Base-by-base conservation (phyloP, 495 filamentous ascomycete species). In the Neurospora discreta region DNA sequence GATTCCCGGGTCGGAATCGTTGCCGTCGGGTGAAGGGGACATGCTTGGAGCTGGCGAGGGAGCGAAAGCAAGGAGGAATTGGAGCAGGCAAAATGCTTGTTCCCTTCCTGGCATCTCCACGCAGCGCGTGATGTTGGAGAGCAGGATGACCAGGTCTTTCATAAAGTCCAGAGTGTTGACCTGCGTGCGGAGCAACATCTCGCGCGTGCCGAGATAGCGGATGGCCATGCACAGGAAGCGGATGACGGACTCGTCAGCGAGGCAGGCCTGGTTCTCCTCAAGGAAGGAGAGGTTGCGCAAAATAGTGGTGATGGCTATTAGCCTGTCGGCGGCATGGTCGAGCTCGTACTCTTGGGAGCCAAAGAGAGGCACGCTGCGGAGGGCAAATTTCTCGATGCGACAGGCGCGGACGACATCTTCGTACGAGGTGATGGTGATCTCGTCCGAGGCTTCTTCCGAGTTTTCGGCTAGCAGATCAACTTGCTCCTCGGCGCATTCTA, bases 401-500 rank as follows among this genome's bases (percentile, higher is more conserved):
- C 90, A 92, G 38, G 89, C 90, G 46, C 94, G 88, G 58, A 93
- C 84, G 9, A 97, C 87, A 69, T 97, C 94, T 78, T 98, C 95
- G 75, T 99, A 98, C 0, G 92, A 87, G 6, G 86, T 85, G 39
- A 99, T 82, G 46, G 90, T 85, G 75, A 98, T 91, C 46, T 88
- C 89, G 77, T 97, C 93, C 3, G 93, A 94, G 3, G 94, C 90
- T 74, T 96, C 93, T 13, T 89, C 87, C 23, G 92, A 89, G 78
- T 93, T 89, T 58, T 96, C 90, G 0, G 89, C 90, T 26, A 99
- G 84, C 13, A 90, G 76, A 44, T 97, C 93, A 16, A 92, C 82
- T 78, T 95, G 94, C 33, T 93, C 91, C 78, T 97, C 93, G 10
- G 92, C 95, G 78, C 93, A 97, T 77, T 99, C 95, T 41, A 97